phyloP scores from a whole-genome alignment of 805 yeast species.

The Cephaloascus fragrans region DNA sequence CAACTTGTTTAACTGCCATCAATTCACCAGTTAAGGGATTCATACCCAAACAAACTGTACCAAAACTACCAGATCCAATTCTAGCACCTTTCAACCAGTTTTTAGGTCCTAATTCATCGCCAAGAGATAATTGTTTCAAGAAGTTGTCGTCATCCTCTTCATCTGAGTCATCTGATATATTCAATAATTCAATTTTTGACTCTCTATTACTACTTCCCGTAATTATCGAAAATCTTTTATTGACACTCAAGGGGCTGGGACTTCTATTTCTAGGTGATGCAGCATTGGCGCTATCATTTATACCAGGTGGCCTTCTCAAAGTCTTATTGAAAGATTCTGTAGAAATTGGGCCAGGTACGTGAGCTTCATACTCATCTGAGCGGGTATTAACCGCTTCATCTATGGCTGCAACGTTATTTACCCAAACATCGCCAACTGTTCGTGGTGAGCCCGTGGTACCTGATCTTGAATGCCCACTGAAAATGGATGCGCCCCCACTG shows the following conservation, averaged over 20 bases:
- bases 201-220: constrained; percentile 16
- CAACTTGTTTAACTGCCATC: constrained; percentile 96
- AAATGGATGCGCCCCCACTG: constrained; percentile 2
- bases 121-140: constrained; percentile 20
- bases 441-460: constrained; percentile 15
- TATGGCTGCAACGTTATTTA: constrained; percentile 45
- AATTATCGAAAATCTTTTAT: constrained; percentile 9
- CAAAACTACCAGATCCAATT: constrained; percentile 93
- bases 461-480: constrained; percentile 5
- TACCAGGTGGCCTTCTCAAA: constrained; percentile 16
- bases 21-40: constrained; percentile 88
- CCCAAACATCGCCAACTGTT: constrained; percentile 56
- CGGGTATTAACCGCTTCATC: constrained; percentile 28
- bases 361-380: neutral
- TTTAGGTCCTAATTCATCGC: constrained; percentile 48
- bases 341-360: neutral
- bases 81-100: constrained; percentile 91
- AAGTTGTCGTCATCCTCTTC: constrained; percentile 30
- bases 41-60: constrained; percentile 87
- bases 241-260: neutral
- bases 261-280: neutral
- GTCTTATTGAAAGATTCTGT: neutral
- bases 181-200: constrained; percentile 38
- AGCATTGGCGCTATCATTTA: constrained; percentile 8
- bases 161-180: constrained; percentile 22